Conservation (phyloP, 2,329 filamentous ascomycete genomes). For the Peltaster fructicola region DNA sequence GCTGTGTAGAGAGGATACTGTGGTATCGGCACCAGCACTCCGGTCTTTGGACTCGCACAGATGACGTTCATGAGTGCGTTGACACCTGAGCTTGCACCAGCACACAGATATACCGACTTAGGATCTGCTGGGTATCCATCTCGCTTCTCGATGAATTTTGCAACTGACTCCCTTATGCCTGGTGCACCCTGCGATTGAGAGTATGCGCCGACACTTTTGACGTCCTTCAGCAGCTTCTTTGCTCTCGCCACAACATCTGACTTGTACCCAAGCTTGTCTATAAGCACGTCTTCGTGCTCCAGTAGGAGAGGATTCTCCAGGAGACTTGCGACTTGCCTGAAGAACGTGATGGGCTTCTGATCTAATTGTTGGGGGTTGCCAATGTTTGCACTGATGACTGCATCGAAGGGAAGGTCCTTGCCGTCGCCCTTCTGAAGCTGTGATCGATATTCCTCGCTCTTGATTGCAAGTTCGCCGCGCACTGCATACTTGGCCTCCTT, state of each 20-base stretch:
- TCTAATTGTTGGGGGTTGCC: slow-evolving; percentile 98
- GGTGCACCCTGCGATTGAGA: slow-evolving; percentile 83
- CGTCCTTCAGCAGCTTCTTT: slow-evolving; percentile 58
- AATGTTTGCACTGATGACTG: slow-evolving; percentile 94
- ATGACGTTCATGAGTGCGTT: slow-evolving; percentile 86
- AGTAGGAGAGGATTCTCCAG: slow-evolving; percentile 79
- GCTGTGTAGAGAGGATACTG: slow-evolving; percentile 98
- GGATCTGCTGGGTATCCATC: slow-evolving; percentile 76
- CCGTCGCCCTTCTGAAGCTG: slow-evolving; percentile 43
- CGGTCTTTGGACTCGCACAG: slow-evolving; percentile 57
- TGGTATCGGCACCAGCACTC: slow-evolving; percentile 84
- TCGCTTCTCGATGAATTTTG: slow-evolving; percentile 73
- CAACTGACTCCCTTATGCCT: slow-evolving; percentile 73
- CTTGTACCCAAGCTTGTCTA: slow-evolving; percentile 67
- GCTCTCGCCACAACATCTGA: slow-evolving; percentile 75
- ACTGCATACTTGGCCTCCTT: slow-evolving; percentile 87
- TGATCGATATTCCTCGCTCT: slow-evolving; percentile 78
- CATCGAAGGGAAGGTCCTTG: slow-evolving; percentile 59
- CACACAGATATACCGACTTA: slow-evolving; percentile 74
- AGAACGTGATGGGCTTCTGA: slow-evolving; percentile 98
- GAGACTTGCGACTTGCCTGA: slow-evolving; percentile 86
- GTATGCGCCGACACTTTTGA: slow-evolving; percentile 89
- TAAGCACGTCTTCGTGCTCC: slow-evolving; percentile 63
- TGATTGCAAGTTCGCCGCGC: slow-evolving; percentile 83
- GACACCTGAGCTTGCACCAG: slow-evolving; percentile 82